Percentiles rank a stretch among this genome's conserved stretches.
Evolutionary conservation across 1,284 basidiomycete genomes (phyloP).

Genomic region (Meripilus lineatus): DNA sequence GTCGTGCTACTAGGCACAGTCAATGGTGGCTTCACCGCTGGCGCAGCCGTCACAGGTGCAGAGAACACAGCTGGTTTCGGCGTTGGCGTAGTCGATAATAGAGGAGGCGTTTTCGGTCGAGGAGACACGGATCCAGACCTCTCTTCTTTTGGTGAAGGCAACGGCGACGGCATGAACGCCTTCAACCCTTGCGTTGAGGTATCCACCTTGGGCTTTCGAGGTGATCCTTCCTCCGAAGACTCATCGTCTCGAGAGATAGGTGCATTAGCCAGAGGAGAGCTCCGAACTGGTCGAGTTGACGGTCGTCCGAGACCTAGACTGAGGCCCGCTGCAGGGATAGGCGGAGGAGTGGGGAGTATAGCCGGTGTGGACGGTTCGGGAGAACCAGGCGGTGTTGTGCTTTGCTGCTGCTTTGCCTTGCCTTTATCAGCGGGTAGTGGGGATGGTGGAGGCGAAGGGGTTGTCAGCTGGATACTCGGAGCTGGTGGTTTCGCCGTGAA

Average conservation of each 20-base stretch:
- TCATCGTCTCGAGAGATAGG: constrained; percentile 20
- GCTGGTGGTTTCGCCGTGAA: neutral
- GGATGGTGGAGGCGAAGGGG: constrained; percentile 8
- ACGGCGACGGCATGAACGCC: constrained; percentile 1
- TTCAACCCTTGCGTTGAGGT: constrained; percentile 1
- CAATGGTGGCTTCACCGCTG: no score
- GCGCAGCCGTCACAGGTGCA: no score
- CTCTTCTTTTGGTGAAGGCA: neutral
- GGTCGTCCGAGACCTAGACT: constrained; percentile 19
- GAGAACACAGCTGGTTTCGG: constrained; percentile 18
- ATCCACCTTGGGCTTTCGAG: constrained; percentile 10
- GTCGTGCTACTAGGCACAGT: no score
- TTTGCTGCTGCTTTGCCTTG: constrained; percentile 21
- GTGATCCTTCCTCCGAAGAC: constrained; percentile 7
- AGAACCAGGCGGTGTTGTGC: constrained; percentile 52
- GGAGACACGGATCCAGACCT: constrained; percentile 16
- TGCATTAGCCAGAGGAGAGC: constrained; percentile 23
- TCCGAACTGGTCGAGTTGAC: constrained; percentile 23
- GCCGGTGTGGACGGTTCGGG: constrained; percentile 35
- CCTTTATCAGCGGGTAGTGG: constrained; percentile 8
- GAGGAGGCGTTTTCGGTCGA: constrained; percentile 36
- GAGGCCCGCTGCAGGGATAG: constrained; percentile 10
- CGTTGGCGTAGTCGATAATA: constrained; percentile 19
- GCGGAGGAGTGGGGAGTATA: constrained; percentile 10
- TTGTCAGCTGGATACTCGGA: constrained; percentile 8